Evolutionary conservation across 768 basidiomycete species (phyloP), one percentile per base, ranked within the genome.

Genomic region (Cubamyces sp.): DNA sequence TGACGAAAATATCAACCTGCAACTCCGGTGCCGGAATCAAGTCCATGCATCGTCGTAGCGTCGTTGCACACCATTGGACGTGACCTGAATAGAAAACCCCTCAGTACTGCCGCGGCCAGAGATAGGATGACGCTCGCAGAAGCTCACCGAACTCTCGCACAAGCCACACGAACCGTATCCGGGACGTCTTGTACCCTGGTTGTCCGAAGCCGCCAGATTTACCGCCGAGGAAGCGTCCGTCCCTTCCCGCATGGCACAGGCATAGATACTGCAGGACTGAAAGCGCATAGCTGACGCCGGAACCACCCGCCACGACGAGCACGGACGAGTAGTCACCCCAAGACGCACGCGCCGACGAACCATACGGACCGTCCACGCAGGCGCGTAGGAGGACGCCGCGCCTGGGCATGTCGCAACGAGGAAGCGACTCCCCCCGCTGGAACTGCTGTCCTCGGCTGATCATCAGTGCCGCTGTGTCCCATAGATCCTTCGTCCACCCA

Each of bases 151-250:
- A 91, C 68, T 92, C 91, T 41, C 89, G 80, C 21, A 91, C 77
- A 46, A 91, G 81, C 91, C 91, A 92, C 3, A 92, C 80, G 64
- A 92, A 90, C 18, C 90, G 78, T 0, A 91, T 81, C 5, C 91
- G 79, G 34, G 68, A 74, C 6, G 82, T 84, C 45, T 74, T 75
- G 57, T 76, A 80, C 5, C 70, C 67, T 25, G 74, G 75, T 34
- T 75, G 65, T 0, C 79, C 79, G 73, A 76, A 80, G 1, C 82
- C 78, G 9, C 81, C 81, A 7, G 73, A 66, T 37, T 72, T 74
- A 7, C 83, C 81, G 15, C 84, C 85, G 14, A 86, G 70, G 60
- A 73, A 71, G 59, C 68, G 71, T 5, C 84, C 83, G 50, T 87
- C 79, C 62, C 86, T 76, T 40, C 82, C 83, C 1, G 83, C 78